These are phyloP conservation scores for Saturnispora dispora DNA, from an alignment of 805 yeast genomes.

Conservation along the genomic window DNA sequence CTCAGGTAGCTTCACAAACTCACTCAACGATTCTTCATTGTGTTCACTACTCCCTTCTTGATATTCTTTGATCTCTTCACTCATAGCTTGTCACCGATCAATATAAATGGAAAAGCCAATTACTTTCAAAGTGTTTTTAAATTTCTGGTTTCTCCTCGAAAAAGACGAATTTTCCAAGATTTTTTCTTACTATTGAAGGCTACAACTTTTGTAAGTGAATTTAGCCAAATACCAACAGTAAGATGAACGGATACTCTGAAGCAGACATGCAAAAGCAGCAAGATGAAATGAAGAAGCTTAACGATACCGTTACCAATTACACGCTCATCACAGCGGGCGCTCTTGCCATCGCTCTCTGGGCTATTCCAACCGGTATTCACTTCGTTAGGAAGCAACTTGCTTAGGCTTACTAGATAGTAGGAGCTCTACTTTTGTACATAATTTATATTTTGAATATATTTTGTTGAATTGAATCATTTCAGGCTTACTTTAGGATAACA, in stretches of 20 bases:
- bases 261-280: conserved; percentile 35
- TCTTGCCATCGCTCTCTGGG: conserved; percentile 59
- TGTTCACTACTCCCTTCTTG: background rate
- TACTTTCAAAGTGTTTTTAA: background rate
- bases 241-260: conserved; percentile 25
- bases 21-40: background rate
- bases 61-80: background rate
- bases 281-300: conserved; percentile 60
- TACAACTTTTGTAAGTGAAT: background rate
- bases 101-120: background rate
- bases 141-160: background rate
- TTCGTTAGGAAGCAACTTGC: conserved; percentile 33
- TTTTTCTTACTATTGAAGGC: background rate
- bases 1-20: conserved; percentile 5
- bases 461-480: background rate
- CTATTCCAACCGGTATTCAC: conserved; percentile 45
- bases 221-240: background rate
- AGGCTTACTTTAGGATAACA: background rate
- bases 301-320: conserved; percentile 50
- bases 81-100: background rate
- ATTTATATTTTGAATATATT: background rate
- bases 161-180: background rate
- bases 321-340: conserved; percentile 53
- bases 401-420: background rate
- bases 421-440: background rate